phyloP scores from a whole-genome alignment of 805 yeast genomes.

The Pichia exigua region DNA sequence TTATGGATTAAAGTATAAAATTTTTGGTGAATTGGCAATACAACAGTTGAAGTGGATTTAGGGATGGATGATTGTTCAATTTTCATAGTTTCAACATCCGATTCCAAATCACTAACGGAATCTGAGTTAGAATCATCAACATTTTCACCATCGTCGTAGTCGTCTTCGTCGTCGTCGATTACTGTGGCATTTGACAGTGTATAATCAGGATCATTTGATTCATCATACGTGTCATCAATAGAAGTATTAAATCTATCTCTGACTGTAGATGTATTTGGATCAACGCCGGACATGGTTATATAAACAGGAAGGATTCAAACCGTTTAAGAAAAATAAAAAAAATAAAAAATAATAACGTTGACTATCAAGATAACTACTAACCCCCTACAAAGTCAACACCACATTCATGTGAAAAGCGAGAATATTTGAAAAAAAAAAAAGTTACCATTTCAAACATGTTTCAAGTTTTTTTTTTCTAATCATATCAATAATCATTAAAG shows the following conservation, averaged over 20 bases:
- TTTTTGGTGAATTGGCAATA: conserved; percentile 22
- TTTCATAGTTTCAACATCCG: neutral
- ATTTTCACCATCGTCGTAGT: conserved; percentile 1
- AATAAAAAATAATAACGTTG: neutral
- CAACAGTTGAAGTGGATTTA: neutral
- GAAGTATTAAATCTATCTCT: neutral
- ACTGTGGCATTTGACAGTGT: conserved; percentile 11
- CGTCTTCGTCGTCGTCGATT: conserved; percentile 6
- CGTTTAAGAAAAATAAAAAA: too few species aligned
- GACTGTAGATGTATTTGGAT: neutral
- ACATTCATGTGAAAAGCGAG: neutral
- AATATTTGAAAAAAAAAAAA: neutral
- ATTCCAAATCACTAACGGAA: neutral
- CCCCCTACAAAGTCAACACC: neutral
- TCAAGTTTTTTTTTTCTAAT: too few species aligned
- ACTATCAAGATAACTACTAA: neutral
- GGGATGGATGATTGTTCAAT: neutral
- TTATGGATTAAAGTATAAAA: conserved; percentile 33
- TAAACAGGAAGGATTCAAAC: too few species aligned
- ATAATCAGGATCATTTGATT: conserved; percentile 24
- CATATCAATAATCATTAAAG: too few species aligned
- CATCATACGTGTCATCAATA: conserved; percentile 20
- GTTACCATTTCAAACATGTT: too few species aligned
- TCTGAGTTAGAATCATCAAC: neutral
- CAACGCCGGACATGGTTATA: neutral